Percentiles rank a stretch among this genome's conserved stretches.
These are phyloP conservation scores for Ganoderma resinaceum DNA, from an alignment of 1,284 basidiomycete species.

Conservation along the genomic window DNA sequence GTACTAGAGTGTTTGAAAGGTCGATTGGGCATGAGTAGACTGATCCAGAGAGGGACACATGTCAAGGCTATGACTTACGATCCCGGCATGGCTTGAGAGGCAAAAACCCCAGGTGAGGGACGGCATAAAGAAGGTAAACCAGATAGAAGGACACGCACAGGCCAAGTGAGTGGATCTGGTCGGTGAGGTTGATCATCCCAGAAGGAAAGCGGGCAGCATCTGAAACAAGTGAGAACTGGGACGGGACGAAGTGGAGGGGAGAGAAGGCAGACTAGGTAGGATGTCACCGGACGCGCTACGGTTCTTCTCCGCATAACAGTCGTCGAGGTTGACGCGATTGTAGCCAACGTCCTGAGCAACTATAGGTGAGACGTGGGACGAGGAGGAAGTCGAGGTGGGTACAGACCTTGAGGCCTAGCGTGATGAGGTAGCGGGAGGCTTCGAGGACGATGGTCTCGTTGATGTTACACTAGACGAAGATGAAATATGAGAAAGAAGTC, in stretches of 20 bases:
- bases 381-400: background rate
- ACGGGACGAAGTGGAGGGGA: background rate
- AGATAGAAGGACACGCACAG: constrained; percentile 44
- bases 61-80: constrained; percentile 31
- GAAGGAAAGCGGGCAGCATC: constrained; percentile 45
- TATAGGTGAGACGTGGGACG: background rate
- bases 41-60: background rate
- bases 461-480: constrained; percentile 43
- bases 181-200: constrained; percentile 55
- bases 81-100: constrained; percentile 41
- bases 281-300: constrained; percentile 41
- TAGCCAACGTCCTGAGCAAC: constrained; percentile 43
- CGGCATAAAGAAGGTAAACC: background rate
- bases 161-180: constrained; percentile 52
- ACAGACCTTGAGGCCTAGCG: constrained; percentile 40
- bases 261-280: constrained; percentile 37
- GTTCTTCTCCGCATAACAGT: constrained; percentile 49
- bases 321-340: constrained; percentile 47
- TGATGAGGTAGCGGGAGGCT: constrained; percentile 44
- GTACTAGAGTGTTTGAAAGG: constrained; percentile 43
- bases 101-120: background rate
- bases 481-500: background rate
- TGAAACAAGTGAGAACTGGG: constrained; percentile 21
- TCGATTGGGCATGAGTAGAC: background rate
- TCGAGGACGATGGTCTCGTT: constrained; percentile 44